Percentiles rank a stretch among this genome's conserved stretches.
These are phyloP conservation scores for Boletus barrowsii DNA, from an alignment of 768 basidiomycete species.

Conservation along the genomic window DNA sequence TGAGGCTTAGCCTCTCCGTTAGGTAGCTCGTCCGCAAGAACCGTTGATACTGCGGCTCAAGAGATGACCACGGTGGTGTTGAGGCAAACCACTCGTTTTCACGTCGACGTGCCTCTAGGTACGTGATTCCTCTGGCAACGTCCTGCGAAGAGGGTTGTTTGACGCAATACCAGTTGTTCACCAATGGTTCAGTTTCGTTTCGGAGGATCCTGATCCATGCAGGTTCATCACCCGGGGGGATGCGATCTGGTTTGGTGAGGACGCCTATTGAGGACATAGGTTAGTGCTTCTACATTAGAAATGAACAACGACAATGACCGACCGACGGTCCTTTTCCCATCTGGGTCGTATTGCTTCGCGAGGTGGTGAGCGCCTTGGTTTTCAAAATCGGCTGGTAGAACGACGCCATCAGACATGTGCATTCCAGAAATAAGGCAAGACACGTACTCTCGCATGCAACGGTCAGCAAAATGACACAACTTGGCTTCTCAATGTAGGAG, in stretches of 20 bases:
- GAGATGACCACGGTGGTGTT: constrained; percentile 50
- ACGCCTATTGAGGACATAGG: constrained; percentile 8
- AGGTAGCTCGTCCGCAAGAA: constrained; percentile 57
- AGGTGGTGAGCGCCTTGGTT: constrained; percentile 75
- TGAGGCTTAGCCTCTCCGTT: constrained; percentile 52
- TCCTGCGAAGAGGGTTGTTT: constrained; percentile 36
- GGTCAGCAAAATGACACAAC: constrained; percentile 67
- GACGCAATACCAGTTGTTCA: constrained; percentile 37
- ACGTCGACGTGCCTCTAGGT: constrained; percentile 53
- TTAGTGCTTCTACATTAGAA: constrained; percentile 8
- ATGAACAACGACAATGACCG: constrained; percentile 29
- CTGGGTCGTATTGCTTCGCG: constrained; percentile 55
- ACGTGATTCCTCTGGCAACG: constrained; percentile 35
- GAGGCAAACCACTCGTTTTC: constrained; percentile 60
- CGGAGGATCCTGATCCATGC: constrained; percentile 56
- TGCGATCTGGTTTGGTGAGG: constrained; percentile 72
- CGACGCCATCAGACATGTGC: constrained; percentile 35
- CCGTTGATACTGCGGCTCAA: constrained; percentile 48
- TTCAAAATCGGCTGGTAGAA: constrained; percentile 67
- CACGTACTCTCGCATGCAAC: constrained; percentile 43
- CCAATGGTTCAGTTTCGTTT: constrained; percentile 41
- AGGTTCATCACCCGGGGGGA: constrained; percentile 21
- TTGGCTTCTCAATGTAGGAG: constrained; percentile 60
- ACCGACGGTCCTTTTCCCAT: constrained; percentile 72
- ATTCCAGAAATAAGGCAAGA: not conserved